These are phyloP conservation scores for Beauveria medogensis DNA, from an alignment of 2,329 filamentous ascomycete genomes.

Conservation along the genomic window DNA sequence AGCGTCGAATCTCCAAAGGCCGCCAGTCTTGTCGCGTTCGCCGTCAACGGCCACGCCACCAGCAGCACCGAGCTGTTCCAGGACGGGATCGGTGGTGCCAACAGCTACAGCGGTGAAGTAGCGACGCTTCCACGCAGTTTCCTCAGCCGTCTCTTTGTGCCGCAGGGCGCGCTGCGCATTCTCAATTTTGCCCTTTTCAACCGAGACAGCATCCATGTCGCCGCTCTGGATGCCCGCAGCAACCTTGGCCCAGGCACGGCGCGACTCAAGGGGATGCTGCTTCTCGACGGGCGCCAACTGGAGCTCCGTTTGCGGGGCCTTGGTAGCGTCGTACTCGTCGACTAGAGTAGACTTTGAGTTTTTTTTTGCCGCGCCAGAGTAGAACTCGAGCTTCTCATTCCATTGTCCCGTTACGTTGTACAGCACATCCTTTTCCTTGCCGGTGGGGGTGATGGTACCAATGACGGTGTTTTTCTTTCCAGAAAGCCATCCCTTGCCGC, in stretches of 20 bases:
- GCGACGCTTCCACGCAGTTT: slow-evolving; percentile 68
- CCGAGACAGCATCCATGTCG: slow-evolving; percentile 72
- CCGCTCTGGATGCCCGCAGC: slow-evolving; percentile 70
- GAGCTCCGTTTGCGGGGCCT: slow-evolving; percentile 56
- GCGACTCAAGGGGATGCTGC: slow-evolving; percentile 81
- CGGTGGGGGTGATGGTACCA: slow-evolving; percentile 63
- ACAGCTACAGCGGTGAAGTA: slow-evolving; percentile 61
- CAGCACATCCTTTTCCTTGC: slow-evolving; percentile 62
- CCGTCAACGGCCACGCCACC: slow-evolving; percentile 43
- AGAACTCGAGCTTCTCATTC: slow-evolving; percentile 75
- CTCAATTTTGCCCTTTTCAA: slow-evolving; percentile 84
- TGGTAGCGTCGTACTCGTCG: slow-evolving; percentile 52
- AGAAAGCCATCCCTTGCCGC: slow-evolving; percentile 86
- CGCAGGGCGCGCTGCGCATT: slow-evolving; percentile 72
- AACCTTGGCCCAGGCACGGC: slow-evolving; percentile 82
- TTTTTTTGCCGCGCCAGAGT: slow-evolving; percentile 51
- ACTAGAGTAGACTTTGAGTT: slow-evolving; percentile 42
- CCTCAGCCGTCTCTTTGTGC: slow-evolving; percentile 65
- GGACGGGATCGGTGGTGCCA: slow-evolving; percentile 30
- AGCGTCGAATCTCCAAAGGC: slow-evolving; percentile 51
- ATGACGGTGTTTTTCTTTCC: slow-evolving; percentile 92
- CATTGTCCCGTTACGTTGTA: slow-evolving; percentile 88
- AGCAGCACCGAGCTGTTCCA: slow-evolving; percentile 35
- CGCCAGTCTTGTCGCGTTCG: slow-evolving; percentile 53
- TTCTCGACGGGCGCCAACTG: slow-evolving; percentile 62